Evolutionary conservation across 495 filamentous ascomycete genomes (phyloP).

Genomic region (Annulohypoxylon stygium): DNA sequence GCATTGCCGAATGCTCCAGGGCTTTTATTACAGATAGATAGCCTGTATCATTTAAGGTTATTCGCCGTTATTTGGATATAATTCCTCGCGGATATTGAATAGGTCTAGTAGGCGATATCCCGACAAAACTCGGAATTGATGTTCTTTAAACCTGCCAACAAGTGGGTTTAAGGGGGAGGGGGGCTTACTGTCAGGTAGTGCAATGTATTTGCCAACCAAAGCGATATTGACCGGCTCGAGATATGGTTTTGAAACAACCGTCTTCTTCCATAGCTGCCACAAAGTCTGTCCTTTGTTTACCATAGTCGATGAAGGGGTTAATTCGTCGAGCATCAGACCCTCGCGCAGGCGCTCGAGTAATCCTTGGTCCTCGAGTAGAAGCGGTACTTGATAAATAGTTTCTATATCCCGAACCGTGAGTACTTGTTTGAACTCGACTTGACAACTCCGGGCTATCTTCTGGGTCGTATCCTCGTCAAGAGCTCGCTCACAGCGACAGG

Average conservation of each 20-base stretch:
- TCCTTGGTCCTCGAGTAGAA: conserved; percentile 85
- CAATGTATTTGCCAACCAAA: conserved; percentile 91
- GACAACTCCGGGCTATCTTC: conserved; percentile 90
- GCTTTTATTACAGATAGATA: conserved; percentile 66
- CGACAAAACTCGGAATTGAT: background rate
- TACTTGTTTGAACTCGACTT: conserved; percentile 84
- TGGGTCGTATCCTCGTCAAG: conserved; percentile 80
- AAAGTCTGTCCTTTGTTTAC: conserved; percentile 69
- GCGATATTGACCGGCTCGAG: conserved; percentile 82
- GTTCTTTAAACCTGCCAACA: background rate
- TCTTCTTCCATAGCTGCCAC: conserved; percentile 80
- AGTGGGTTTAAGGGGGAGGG: conserved; percentile 34
- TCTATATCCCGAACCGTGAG: conserved; percentile 86
- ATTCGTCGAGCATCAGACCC: conserved; percentile 69
- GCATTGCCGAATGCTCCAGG: conserved; percentile 92
- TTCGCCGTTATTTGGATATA: background rate
- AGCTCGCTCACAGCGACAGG: conserved; percentile 85
- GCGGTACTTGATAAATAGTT: conserved; percentile 91
- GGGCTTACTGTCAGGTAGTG: conserved; percentile 71
- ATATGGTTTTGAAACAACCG: conserved; percentile 72
- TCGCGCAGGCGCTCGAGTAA: conserved; percentile 72
- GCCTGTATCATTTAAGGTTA: conserved; percentile 15
- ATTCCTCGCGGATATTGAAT: background rate
- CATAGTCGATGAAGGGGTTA: conserved; percentile 61
- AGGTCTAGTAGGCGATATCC: background rate